A percentile compares a stretch with the other conserved stretches of the same genome.
Conservation (phyloP, 2,329 filamentous ascomycete species). For the Claviceps sp. region DNA sequence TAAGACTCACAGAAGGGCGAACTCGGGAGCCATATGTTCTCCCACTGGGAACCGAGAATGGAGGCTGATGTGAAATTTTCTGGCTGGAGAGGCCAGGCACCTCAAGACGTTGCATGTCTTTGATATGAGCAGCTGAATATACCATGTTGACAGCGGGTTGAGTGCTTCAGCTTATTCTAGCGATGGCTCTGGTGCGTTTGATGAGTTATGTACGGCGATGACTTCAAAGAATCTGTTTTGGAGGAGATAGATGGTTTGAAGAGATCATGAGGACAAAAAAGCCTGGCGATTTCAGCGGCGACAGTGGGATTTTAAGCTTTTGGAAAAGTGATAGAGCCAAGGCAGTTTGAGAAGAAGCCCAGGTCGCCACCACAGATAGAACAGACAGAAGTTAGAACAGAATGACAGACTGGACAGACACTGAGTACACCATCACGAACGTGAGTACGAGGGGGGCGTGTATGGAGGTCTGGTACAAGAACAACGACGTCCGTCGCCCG, state of each 20-base stretch:
- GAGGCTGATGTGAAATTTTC: background rate
- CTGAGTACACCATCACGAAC: too few relatives aligned
- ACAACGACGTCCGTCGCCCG: slow-evolving; percentile 2
- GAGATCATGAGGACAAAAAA: background rate
- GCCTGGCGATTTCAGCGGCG: slow-evolving; percentile 11
- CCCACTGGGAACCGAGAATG: background rate
- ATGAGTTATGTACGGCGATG: background rate
- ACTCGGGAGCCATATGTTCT: slow-evolving; percentile 7
- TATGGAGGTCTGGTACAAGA: background rate
- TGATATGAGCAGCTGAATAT: background rate
- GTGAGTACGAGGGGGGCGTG: slow-evolving; percentile 2
- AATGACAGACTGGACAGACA: too few relatives aligned
- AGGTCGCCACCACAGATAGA: background rate
- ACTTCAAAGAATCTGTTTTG: background rate
- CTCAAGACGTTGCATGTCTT: background rate
- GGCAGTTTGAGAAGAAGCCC: background rate
- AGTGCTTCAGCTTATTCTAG: background rate
- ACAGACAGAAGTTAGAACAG: background rate
- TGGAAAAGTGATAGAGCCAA: slow-evolving; percentile 4
- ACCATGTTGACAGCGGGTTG: background rate
- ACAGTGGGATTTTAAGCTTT: slow-evolving; percentile 22
- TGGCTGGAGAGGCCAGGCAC: background rate
- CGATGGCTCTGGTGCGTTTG: background rate
- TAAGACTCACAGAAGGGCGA: background rate
- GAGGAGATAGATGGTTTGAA: background rate